Percentiles rank a stretch among this genome's conserved stretches.
These are phyloP conservation scores for Diplocarpon rosae DNA, from an alignment of 2,329 filamentous ascomycete species.

Conservation along the genomic window DNA sequence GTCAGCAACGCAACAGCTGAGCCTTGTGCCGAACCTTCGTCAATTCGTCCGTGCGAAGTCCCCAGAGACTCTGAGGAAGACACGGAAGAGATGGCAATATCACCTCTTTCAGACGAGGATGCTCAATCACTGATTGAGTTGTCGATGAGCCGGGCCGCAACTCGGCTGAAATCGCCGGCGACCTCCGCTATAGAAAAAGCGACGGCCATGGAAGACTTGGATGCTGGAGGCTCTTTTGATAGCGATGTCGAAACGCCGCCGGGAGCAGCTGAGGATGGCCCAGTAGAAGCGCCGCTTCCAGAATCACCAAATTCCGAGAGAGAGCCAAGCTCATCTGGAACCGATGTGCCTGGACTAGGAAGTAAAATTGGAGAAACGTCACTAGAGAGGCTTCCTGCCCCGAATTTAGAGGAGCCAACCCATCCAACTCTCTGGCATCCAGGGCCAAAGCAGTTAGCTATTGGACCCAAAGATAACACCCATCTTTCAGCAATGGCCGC, in stretches of 20 bases:
- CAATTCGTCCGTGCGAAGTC: slow-evolving; percentile 5
- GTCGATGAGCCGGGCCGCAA: slow-evolving; percentile 44
- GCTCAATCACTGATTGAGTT: slow-evolving; percentile 50
- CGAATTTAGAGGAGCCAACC: slow-evolving; percentile 18
- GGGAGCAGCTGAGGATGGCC: slow-evolving; percentile 4
- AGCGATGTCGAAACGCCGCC: slow-evolving; percentile 26
- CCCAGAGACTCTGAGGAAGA: slow-evolving; percentile 14
- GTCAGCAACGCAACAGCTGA: slow-evolving; percentile 4
- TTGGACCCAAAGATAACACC: slow-evolving; percentile 22
- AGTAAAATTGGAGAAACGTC: slow-evolving; percentile 17
- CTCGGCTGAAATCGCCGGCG: slow-evolving; percentile 41
- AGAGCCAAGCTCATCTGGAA: background rate
- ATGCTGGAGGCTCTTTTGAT: slow-evolving; percentile 32
- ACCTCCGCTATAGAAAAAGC: slow-evolving; percentile 49
- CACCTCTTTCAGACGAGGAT: slow-evolving; percentile 34
- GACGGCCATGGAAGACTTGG: slow-evolving; percentile 42
- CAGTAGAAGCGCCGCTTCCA: slow-evolving; percentile 1
- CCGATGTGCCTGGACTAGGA: slow-evolving; percentile 15
- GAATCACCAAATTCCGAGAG: background rate
- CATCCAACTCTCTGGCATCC: slow-evolving; percentile 32
- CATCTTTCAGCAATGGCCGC: slow-evolving; percentile 33
- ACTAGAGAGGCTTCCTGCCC: slow-evolving; percentile 20
- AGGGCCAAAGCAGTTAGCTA: slow-evolving; percentile 30
- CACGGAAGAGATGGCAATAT: slow-evolving; percentile 15
- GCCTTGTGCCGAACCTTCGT: slow-evolving; percentile 1